Percentiles rank a stretch among this genome's conserved stretches.
phyloP scores from a whole-genome alignment of 1,284 basidiomycete genomes.

The Exobasidium cylindrosporum region DNA sequence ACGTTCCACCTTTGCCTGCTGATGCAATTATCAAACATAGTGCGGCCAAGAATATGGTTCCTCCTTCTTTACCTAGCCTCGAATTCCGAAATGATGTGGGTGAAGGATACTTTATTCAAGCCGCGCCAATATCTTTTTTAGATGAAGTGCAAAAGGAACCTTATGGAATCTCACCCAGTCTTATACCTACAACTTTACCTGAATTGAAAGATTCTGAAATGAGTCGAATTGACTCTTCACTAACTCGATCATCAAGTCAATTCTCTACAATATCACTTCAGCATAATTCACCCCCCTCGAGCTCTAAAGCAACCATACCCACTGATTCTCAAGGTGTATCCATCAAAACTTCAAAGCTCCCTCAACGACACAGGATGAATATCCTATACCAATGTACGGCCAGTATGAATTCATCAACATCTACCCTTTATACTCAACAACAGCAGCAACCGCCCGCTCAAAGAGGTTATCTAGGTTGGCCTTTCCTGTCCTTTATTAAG shows the following conservation, averaged over 20 bases:
- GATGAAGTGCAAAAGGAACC: not conserved
- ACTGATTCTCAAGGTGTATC: no score
- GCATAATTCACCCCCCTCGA: no score
- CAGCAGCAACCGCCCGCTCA: no score
- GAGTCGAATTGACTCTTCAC: no score
- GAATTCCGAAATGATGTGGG: slow-evolving; percentile 18
- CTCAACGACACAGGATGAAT: slow-evolving; percentile 3
- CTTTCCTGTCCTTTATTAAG: slow-evolving; percentile 26
- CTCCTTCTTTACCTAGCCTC: slow-evolving; percentile 21
- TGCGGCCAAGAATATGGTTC: slow-evolving; percentile 7
- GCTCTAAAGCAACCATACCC: no score
- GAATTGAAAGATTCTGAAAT: no score
- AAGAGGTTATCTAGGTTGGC: slow-evolving; percentile 20
- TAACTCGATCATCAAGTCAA: not conserved
- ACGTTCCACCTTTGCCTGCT: not conserved
- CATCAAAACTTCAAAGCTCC: no score
- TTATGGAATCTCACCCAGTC: not conserved
- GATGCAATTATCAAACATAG: no score
- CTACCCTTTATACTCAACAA: no score
- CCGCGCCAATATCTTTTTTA: slow-evolving; percentile 9
- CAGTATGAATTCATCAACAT: slow-evolving; percentile 22
- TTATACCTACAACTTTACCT: not conserved
- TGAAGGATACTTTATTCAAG: slow-evolving; percentile 27
- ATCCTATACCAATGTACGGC: slow-evolving; percentile 9
- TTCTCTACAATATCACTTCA: not conserved